Percentiles rank a stretch among this genome's conserved stretches.
Evolutionary conservation across 345 rosid genomes (phyloP).

Genomic region (Mercurialis annua): DNA sequence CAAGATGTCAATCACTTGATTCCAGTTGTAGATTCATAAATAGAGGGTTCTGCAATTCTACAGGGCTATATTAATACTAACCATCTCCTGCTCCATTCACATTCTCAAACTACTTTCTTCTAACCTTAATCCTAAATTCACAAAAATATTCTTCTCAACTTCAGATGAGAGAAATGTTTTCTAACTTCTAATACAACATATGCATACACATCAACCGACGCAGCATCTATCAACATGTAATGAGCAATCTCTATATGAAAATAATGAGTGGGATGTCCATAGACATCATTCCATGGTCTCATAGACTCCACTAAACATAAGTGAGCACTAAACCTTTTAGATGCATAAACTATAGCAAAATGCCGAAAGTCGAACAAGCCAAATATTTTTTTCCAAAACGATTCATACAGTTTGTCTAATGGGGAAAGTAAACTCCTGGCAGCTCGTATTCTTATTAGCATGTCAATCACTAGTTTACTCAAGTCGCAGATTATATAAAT

Average conservation of each 20-base stretch:
- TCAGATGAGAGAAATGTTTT: not conserved
- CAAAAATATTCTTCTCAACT: not conserved
- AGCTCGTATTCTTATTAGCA: conserved; percentile 1
- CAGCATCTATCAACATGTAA: not conserved
- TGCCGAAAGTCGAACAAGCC: not conserved
- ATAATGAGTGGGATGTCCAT: not conserved
- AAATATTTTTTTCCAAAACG: not conserved
- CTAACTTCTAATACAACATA: not conserved
- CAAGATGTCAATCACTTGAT: not conserved
- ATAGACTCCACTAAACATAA: not conserved
- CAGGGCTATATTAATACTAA: not conserved
- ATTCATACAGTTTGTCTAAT: not conserved
- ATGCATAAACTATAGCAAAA: not conserved
- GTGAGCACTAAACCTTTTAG: not conserved
- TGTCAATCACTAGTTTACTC: not conserved
- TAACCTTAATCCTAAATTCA: not conserved
- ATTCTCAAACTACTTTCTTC: not conserved
- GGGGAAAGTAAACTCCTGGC: not conserved
- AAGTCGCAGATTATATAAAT: conserved; percentile 4
- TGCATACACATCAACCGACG: not conserved
- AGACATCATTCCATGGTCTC: not conserved
- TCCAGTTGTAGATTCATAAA: not conserved
- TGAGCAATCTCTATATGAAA: not conserved
- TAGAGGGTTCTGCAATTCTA: not conserved
- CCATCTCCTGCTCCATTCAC: too few relatives aligned